phyloP scores from a whole-genome alignment of 345 rosid species.

The Limnanthes douglasii region DNA sequence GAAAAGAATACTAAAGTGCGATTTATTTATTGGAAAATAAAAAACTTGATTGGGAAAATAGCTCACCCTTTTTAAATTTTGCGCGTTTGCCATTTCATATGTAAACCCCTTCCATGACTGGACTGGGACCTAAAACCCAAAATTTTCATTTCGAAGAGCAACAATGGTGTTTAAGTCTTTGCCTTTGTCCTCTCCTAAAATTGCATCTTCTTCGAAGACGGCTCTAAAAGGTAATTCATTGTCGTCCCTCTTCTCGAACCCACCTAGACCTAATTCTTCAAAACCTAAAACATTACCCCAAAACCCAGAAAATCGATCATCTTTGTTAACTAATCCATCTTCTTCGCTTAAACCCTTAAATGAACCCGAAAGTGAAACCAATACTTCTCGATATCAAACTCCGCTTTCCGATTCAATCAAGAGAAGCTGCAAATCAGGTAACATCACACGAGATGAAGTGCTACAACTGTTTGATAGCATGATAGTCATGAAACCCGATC shows the following conservation, averaged over 20 bases:
- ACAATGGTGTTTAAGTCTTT: constrained; percentile 6
- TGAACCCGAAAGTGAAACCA: neutral
- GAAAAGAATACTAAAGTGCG: no score
- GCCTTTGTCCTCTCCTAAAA: neutral
- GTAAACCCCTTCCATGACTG: no score
- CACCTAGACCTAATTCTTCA: neutral
- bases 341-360: neutral
- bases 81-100: no score
- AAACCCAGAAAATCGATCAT: neutral
- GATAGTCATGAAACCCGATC: constrained; percentile 3
- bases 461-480: constrained; percentile 12
- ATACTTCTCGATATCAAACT: neutral
- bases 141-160: no score
- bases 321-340: constrained; percentile 2
- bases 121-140: no score
- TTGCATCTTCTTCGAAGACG: neutral
- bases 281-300: constrained; percentile 3
- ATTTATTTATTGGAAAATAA: no score
- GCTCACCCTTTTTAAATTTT: no score
- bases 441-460: constrained; percentile 14
- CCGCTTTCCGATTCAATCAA: constrained; percentile 5
- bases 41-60: no score
- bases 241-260: constrained; percentile 4
- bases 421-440: constrained; percentile 8
- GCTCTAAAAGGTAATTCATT: constrained; percentile 6